A percentile compares a stretch with the other conserved stretches of the same genome.
Conservation (phyloP, 2,329 filamentous ascomycete species). For the Aspergillus ochraceoroseus region DNA sequence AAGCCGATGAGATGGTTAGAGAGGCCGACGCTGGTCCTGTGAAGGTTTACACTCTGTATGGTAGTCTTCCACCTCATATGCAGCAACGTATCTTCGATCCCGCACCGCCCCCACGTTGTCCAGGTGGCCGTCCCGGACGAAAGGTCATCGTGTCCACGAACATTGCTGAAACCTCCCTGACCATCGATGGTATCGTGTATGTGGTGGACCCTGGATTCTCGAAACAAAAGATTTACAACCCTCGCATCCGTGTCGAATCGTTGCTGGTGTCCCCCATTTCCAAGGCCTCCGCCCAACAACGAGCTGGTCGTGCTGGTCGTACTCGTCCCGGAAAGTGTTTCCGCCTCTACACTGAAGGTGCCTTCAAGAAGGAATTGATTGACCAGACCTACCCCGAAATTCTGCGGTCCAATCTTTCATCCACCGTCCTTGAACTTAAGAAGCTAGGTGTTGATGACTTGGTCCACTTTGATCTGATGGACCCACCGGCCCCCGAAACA, state of each 20-base stretch:
- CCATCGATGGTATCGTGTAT: slow-evolving; percentile 97
- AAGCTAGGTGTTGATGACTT: slow-evolving; percentile 93
- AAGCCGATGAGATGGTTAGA: slow-evolving; percentile 83
- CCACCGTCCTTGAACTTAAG: slow-evolving; percentile 92
- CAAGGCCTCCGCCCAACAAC: slow-evolving; percentile 93
- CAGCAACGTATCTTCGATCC: slow-evolving; percentile 95
- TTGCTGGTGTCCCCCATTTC: slow-evolving; percentile 96
- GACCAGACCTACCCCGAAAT: slow-evolving; percentile 97
- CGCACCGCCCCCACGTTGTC: slow-evolving; percentile 66
- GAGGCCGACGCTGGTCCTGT: slow-evolving; percentile 89
- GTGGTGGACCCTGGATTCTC: slow-evolving; percentile 99
- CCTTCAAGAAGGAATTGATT: slow-evolving; percentile 97
- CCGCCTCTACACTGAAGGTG: slow-evolving; percentile 87
- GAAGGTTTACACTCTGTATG: slow-evolving; percentile 88
- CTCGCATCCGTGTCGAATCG: slow-evolving; percentile 91
- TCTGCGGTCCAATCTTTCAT: slow-evolving; percentile 86
- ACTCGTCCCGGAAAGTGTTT: slow-evolving; percentile 98
- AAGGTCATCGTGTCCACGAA: slow-evolving; percentile 95
- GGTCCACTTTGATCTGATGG: slow-evolving; percentile 98
- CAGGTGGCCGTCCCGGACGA: slow-evolving; percentile 78
- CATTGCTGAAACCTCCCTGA: slow-evolving; percentile 95
- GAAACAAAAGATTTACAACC: slow-evolving; percentile 99
- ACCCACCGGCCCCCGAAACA: slow-evolving; percentile 93
- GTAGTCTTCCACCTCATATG: slow-evolving; percentile 82
- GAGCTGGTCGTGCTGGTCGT: slow-evolving; percentile 98